Base-by-base conservation (phyloP, 2,329 filamentous ascomycete species). In the Scleromitrula shiraiana region DNA sequence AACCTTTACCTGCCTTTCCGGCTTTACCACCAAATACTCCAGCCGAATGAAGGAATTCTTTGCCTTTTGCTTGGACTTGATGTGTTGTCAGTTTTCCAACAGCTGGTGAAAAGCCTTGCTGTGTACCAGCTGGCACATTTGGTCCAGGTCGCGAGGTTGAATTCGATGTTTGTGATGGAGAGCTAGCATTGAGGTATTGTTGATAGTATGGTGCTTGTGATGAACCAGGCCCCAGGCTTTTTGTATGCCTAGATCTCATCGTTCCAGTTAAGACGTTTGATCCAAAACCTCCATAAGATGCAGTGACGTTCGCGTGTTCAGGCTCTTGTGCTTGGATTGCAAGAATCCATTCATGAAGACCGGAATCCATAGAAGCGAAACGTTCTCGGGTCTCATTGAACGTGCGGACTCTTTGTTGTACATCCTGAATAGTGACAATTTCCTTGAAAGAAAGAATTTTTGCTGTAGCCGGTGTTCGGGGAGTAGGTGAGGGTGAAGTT, bases 11-110 rank as follows among this genome's bases (percentile, higher is more conserved):
- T 33, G 88, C 88, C 64, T 88, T 89, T 54, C 78, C 77, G 26
- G 80, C 81, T 61, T 83, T 83, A 20, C 80, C 80, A 51, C 82
- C 77, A 50, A 84, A 70, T 15, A 80, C 70, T 45, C 88, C 88
- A 46, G 90, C 90, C 19, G 84, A 83, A 56, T 93, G 86, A 63
- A 96, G 75, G 23, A 96, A 71, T 60, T 94, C 89, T 70, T 95
- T 96, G 64, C 90, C 83, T 71, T 90, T 91, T 32, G 82, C 77
- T 58, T 67, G 49, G 62, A 67, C 52, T 67, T 69, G 52, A 58
- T 64, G 53, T 20, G 53, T 58, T n/a, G 57, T 59, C n/a, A 60
- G 46, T 39, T 62, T 64, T 17, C 50, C 50, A 36, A 55, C 52
- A 33, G 49, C 45, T 15, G 56, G 48, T 15, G 55, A 52, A 32